phyloP scores from a whole-genome alignment of 164 flowering plant species.

The Berberis thunbergii region DNA sequence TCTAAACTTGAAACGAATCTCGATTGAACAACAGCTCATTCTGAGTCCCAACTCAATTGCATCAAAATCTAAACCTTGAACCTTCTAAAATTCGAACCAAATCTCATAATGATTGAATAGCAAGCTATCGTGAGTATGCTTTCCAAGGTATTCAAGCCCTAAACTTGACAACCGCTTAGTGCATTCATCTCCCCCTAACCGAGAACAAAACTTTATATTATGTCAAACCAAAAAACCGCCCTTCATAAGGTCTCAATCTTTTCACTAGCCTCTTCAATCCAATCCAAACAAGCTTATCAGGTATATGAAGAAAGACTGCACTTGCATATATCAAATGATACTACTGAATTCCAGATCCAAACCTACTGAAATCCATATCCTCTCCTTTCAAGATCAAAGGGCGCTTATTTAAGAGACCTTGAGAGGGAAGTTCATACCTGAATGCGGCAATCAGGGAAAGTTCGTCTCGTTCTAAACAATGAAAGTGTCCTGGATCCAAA shows the following conservation, averaged over 20 bases:
- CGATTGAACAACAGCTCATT: background rate
- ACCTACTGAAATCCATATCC: slow-evolving; percentile 80
- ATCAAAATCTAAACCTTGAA: slow-evolving; percentile 24
- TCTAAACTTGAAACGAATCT: too few relatives aligned
- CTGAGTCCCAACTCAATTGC: background rate
- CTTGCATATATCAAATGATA: slow-evolving; percentile 91
- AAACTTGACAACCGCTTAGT: slow-evolving; percentile 50
- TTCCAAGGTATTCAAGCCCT: slow-evolving; percentile 76
- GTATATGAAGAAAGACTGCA: slow-evolving; percentile 96
- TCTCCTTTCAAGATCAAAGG: slow-evolving; percentile 83
- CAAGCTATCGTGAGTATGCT: slow-evolving; percentile 90
- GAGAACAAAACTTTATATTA: slow-evolving; percentile 85
- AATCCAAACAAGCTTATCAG: slow-evolving; percentile 90
- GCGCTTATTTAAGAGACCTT: slow-evolving; percentile 74
- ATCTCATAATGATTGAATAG: slow-evolving; percentile 93
- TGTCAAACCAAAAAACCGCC: slow-evolving; percentile 88
- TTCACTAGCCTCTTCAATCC: slow-evolving; percentile 68
- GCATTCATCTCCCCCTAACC: slow-evolving; percentile 87
- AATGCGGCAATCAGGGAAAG: slow-evolving; percentile 90
- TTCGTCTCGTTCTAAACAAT: slow-evolving; percentile 88
- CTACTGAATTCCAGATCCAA: slow-evolving; percentile 53
- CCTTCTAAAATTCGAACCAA: slow-evolving; percentile 86
- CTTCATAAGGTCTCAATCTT: slow-evolving; percentile 59
- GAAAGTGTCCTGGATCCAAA: slow-evolving; percentile 51
- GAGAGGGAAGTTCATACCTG: slow-evolving; percentile 91